Conservation (phyloP, 1,284 basidiomycete species). For the Golubevia pallescens region DNA sequence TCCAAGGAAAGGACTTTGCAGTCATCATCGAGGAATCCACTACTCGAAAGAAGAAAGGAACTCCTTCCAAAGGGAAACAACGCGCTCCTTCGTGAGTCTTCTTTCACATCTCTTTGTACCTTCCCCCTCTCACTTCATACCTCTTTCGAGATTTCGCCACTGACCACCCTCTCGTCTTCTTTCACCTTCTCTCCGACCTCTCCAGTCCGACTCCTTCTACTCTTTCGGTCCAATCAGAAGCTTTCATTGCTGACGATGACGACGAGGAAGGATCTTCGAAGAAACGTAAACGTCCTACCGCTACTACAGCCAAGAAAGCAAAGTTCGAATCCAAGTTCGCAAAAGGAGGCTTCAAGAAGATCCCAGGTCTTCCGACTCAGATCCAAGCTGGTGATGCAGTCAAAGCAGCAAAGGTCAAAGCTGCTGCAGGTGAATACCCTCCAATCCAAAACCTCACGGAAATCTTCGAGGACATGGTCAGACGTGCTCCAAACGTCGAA, state of each 20-base stretch:
- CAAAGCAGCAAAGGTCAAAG: neutral
- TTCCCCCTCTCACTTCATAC: too few species aligned
- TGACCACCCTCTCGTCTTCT: neutral
- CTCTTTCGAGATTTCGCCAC: too few species aligned
- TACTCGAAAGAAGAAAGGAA: too few species aligned
- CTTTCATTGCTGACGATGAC: too few species aligned
- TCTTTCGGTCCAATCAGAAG: neutral
- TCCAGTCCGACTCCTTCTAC: neutral
- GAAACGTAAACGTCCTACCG: neutral
- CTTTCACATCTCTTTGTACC: too few species aligned
- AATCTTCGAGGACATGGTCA: conserved; percentile 44
- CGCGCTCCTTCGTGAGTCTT: too few species aligned
- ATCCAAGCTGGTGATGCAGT: neutral
- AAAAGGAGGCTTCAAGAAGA: neutral
- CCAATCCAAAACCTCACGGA: conserved; percentile 14
- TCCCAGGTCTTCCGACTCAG: neutral
- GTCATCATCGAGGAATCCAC: too few species aligned
- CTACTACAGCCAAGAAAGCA: neutral
- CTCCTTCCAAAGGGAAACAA: too few species aligned
- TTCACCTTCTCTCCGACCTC: neutral
- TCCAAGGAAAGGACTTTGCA: too few species aligned
- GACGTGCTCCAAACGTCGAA: conserved; percentile 24
- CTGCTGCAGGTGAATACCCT: neutral
- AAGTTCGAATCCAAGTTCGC: neutral
- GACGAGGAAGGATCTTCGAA: neutral